Evolutionary conservation across 2,329 filamentous ascomycete species (phyloP), one percentile per base, ranked within the genome.

Genomic region (Sporothrix protearum): DNA sequence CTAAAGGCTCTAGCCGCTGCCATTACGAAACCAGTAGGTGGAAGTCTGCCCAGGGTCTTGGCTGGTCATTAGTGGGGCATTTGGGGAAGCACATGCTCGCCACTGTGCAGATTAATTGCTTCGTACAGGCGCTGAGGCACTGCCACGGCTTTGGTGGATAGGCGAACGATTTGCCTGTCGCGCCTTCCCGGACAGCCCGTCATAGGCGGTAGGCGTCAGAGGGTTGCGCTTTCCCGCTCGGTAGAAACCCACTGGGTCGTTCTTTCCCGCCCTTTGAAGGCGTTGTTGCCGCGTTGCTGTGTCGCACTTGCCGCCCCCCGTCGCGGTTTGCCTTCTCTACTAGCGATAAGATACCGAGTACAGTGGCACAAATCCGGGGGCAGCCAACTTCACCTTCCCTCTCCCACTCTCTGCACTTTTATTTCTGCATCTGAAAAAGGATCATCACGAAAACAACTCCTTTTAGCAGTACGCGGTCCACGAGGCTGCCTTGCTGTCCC

Each of bases 401-500:
- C 33, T 55, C n/a, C 22, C 51, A 47, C 42, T 19, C 22, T 30
- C 4, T 55, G 10, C 14, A 6, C 25, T 28, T 57, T 57, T 57
- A 2, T 19, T 45, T 64, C 12, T 64, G 9, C 33, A 28, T 45
- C 36, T 14, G 9, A 28, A 28, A 28, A 42, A 25, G 39, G 59
- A 64, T 45, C 36, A 64, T 64, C 59, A 16, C 59, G n/a, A 64
- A 14, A 45, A 42, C 33, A 14, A 14, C 22, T 22, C 22, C 12
- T 64, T 63, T 45, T 3, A 64, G 59, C 36, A 64, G 42, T 63
- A 45, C 36, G 22, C 19, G 1, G 59, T 22, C 36, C 36, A 22
- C 47, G 30, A 68, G 64, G 64, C 64, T 39, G 47, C 64, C 64
- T 68, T 68, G 64, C 64, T 53, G 30, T 16, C 19, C 64, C 64